Conservation (phyloP, 805 yeast species). For the Yarrowia porcina region DNA sequence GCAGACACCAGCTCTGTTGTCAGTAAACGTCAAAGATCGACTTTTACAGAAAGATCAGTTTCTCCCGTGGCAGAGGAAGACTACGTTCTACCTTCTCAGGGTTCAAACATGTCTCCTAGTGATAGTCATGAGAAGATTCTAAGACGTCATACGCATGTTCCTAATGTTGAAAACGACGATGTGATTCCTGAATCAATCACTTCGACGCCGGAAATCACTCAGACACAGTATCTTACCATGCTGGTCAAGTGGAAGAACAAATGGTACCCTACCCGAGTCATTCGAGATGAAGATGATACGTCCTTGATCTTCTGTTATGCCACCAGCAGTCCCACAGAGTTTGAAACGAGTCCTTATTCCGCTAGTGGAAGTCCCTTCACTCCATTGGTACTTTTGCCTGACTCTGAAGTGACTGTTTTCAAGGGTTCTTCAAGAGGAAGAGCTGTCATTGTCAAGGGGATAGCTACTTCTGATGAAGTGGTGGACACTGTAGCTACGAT, state of each 20-base stretch:
- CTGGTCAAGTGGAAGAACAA: not conserved
- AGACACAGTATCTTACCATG: not conserved
- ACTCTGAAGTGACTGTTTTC: not conserved
- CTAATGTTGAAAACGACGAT: not conserved
- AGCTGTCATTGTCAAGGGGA: not conserved
- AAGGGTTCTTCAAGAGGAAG: not conserved
- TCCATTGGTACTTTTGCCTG: not conserved
- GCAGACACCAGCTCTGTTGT: not conserved
- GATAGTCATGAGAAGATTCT: not conserved
- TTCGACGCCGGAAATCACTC: not conserved
- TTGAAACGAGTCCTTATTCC: not conserved
- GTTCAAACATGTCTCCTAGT: not conserved
- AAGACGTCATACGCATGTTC: not conserved
- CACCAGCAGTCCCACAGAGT: not conserved
- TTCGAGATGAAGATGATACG: not conserved
- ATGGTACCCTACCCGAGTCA: not conserved
- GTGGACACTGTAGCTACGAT: not conserved
- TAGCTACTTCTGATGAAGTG: not conserved
- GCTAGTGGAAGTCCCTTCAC: not conserved
- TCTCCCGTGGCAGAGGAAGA: not conserved
- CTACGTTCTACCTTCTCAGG: not conserved
- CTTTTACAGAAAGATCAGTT: not conserved
- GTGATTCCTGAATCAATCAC: constrained; percentile 12
- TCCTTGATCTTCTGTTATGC: not conserved
- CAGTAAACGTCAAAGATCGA: not conserved